phyloP scores from a whole-genome alignment of 1,139 yeast genomes.

The Entelexis paramagnoliae region DNA sequence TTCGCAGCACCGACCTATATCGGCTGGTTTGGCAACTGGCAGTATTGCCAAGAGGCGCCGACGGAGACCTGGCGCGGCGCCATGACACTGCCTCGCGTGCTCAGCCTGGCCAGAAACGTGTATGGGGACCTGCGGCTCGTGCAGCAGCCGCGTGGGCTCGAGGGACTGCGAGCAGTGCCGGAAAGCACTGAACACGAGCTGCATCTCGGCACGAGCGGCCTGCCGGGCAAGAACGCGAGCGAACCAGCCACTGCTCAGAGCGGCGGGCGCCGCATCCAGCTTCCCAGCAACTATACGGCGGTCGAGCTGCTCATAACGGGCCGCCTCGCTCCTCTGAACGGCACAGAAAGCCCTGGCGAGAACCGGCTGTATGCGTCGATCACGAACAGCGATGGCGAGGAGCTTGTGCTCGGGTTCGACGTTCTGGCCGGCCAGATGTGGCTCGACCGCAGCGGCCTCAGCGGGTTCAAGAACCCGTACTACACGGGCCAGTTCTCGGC shows the following conservation, averaged over 20 bases:
- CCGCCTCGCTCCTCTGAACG: not conserved
- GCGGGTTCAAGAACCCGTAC: constrained; percentile 21
- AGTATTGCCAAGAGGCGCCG: constrained; percentile 32
- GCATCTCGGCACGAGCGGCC: not conserved
- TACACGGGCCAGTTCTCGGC: constrained; percentile 21
- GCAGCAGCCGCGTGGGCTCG: constrained; percentile 18
- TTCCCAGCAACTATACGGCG: not conserved
- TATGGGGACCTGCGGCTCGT: constrained; percentile 6
- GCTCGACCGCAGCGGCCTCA: constrained; percentile 16
- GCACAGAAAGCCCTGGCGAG: constrained; percentile 1
- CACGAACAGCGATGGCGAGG: constrained; percentile 5
- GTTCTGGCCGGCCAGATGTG: constrained; percentile 13
- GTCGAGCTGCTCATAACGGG: not conserved
- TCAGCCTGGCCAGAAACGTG: constrained; percentile 25
- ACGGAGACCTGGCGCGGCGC: constrained; percentile 32
- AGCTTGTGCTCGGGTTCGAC: constrained; percentile 19
- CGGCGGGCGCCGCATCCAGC: not conserved
- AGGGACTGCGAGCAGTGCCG: constrained; percentile 4
- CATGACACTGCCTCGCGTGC: constrained; percentile 31
- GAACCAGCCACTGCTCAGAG: not conserved
- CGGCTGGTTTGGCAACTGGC: constrained; percentile 38
- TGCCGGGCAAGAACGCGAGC: not conserved
- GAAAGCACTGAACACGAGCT: not conserved
- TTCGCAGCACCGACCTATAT: constrained; percentile 26
- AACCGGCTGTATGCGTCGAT: constrained; percentile 3